Evolutionary conservation across 1,284 basidiomycete genomes (phyloP).

Genomic region (Ceratobasidium theobromae): DNA sequence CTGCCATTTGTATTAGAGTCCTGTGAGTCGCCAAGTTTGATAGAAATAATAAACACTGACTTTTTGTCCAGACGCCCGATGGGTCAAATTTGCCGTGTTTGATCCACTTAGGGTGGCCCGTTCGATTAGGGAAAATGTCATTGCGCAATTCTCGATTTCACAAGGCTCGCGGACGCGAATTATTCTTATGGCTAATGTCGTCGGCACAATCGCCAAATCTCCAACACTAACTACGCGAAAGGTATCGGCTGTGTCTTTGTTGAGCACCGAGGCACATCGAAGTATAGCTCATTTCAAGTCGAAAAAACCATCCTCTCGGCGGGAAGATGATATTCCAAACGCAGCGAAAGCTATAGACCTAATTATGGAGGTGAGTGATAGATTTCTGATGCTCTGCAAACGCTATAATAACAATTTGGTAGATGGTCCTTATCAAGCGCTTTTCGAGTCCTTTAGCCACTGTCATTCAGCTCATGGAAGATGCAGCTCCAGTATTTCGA

Average conservation of each 20-base stretch:
- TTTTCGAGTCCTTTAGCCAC: constrained; percentile 4
- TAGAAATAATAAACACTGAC: background rate
- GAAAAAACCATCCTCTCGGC: background rate
- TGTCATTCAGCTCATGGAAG: background rate
- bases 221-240: background rate
- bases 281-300: background rate
- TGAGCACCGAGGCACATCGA: background rate
- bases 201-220: background rate
- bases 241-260: background rate
- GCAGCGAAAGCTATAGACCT: background rate
- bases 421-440: constrained; percentile 13
- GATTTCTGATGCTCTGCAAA: background rate
- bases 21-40: background rate
- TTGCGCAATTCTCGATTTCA: constrained; percentile 1
- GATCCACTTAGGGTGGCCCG: constrained; percentile 5
- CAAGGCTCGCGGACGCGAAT: constrained; percentile 1
- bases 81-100: constrained; percentile 16
- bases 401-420: background rate
- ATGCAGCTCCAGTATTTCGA: constrained; percentile 1
- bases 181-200: background rate
- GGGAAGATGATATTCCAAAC: background rate
- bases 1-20: constrained; percentile 19
- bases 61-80: background rate
- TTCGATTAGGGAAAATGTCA: constrained; percentile 12
- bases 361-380: background rate